Evolutionary conservation across 345 rosid species (phyloP).

Genomic region (Syzygium grande): DNA sequence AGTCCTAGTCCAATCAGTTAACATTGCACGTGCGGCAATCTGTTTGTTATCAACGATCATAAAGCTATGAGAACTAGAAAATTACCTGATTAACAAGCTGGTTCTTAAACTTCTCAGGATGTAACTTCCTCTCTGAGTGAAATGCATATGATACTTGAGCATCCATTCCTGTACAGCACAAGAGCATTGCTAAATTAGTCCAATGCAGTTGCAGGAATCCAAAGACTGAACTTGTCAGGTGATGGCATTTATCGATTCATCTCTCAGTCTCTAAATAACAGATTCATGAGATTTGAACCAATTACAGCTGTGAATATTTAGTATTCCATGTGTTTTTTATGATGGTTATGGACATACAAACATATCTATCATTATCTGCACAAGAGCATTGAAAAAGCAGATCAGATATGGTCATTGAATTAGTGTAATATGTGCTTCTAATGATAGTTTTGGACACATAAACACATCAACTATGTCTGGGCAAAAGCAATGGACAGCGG

Average conservation of each 20-base stretch:
- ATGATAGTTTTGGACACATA: not conserved
- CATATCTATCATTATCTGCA: not conserved
- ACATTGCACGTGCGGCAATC: not conserved
- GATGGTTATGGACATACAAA: not conserved
- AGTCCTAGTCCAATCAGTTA: not conserved
- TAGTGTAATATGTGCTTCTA: not conserved
- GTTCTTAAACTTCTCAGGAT: slow-evolving; percentile 62
- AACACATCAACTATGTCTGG: not conserved
- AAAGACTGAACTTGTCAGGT: not conserved
- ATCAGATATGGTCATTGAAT: not conserved
- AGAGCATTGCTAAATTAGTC: not conserved
- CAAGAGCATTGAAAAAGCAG: not conserved
- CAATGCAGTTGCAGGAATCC: not conserved
- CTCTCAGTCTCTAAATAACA: not conserved
- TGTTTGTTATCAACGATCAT: not conserved
- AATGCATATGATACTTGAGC: slow-evolving; percentile 73
- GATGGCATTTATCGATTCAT: not conserved
- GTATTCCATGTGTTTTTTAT: not conserved
- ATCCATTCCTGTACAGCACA: slow-evolving; percentile 51
- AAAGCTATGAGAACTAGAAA: not conserved
- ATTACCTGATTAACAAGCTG: slow-evolving; percentile 60
- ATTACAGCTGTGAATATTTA: not conserved
- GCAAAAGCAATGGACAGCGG: not conserved
- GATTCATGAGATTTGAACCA: not conserved
- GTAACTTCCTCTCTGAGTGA: slow-evolving; percentile 57